These are phyloP conservation scores for Botrytis squamosa DNA, from an alignment of 2,329 filamentous ascomycete species.

Conservation along the genomic window DNA sequence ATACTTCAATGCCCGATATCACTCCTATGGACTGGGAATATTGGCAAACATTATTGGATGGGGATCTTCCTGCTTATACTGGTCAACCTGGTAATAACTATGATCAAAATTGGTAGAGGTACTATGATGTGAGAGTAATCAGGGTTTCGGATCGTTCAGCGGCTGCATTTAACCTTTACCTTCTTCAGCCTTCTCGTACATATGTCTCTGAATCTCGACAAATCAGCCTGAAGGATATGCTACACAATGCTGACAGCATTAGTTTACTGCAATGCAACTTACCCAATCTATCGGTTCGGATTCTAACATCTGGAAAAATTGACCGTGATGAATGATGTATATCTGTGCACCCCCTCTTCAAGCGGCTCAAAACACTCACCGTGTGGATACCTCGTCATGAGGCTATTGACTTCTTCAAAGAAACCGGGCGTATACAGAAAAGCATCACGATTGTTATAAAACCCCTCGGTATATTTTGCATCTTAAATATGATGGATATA, in stretches of 20 bases:
- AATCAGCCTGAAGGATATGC: neutral
- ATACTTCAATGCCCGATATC: slow-evolving; percentile 31
- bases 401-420: neutral
- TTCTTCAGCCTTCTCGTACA: neutral
- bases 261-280: neutral
- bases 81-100: neutral
- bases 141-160: neutral
- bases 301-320: neutral
- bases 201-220: neutral
- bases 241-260: neutral
- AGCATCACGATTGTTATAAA: neutral
- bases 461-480: neutral
- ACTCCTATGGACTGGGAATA: slow-evolving; percentile 37
- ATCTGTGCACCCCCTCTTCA: neutral
- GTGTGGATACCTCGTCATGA: neutral
- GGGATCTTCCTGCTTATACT: slow-evolving; percentile 31
- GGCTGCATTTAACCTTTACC: neutral
- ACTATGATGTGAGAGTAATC: neutral
- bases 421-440: neutral
- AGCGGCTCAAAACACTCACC: neutral
- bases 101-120: neutral
- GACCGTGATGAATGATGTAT: neutral
- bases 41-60: slow-evolving; percentile 38
- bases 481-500: too few relatives aligned
- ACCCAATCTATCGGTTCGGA: neutral